Conservation (phyloP, 306 rosid genomes). For the Pueraria montana region DNA sequence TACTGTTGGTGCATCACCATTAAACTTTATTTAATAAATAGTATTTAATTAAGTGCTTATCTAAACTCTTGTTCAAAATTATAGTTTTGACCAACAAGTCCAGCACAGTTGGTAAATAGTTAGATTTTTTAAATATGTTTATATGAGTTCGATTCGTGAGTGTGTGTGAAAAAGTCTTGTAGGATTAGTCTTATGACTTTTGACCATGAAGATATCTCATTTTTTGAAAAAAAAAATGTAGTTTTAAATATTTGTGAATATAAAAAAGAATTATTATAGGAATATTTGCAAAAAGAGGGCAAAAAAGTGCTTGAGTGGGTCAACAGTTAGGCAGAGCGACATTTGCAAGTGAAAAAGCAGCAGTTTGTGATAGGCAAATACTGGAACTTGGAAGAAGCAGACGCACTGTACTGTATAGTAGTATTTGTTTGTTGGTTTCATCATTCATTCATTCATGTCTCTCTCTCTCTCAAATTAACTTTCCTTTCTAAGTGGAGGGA, state of each 20-base stretch:
- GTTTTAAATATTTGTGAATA: not conserved
- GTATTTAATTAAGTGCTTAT: not conserved
- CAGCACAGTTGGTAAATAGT: too few relatives aligned
- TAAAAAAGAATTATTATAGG: not conserved
- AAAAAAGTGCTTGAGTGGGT: not conserved
- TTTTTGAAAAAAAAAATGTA: too few relatives aligned
- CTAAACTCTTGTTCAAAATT: not conserved
- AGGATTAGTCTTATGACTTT: too few relatives aligned
- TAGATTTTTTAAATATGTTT: too few relatives aligned
- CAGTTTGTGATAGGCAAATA: slow-evolving; percentile 41
- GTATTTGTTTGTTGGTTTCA: not conserved
- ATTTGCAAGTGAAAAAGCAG: slow-evolving; percentile 1
- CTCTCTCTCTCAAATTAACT: slow-evolving; percentile 5
- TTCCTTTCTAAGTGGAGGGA: slow-evolving; percentile 24
- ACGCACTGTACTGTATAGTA: not conserved
- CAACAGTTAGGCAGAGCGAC: slow-evolving; percentile 19
- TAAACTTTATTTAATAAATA: too few relatives aligned
- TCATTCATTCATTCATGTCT: too few relatives aligned
- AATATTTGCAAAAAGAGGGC: not conserved
- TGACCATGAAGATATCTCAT: too few relatives aligned
- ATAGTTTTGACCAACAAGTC: too few relatives aligned
- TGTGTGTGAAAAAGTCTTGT: too few relatives aligned
- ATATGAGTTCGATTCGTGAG: too few relatives aligned
- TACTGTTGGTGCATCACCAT: too few relatives aligned
- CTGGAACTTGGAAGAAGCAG: not conserved